Evolutionary conservation across 805 yeast genomes (phyloP).

Genomic region (Yarrowia sp.): DNA sequence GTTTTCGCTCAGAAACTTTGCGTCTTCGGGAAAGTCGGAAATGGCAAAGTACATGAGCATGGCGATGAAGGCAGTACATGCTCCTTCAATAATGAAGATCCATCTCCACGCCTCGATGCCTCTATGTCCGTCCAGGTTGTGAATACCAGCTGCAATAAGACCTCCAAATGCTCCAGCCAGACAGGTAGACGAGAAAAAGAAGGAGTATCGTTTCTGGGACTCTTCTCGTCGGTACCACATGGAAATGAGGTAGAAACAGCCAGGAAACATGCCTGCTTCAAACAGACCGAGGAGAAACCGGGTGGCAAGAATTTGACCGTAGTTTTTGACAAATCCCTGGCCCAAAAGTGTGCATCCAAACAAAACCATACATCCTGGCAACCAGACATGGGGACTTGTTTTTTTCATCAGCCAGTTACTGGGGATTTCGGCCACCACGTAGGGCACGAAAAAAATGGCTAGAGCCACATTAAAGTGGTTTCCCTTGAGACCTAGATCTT

Average conservation of each 20-base stretch:
- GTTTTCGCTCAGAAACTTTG: slow-evolving; percentile 49
- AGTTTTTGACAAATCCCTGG: slow-evolving; percentile 60
- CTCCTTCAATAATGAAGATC: slow-evolving; percentile 53
- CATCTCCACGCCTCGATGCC: slow-evolving; percentile 53
- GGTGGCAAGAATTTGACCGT: slow-evolving; percentile 57
- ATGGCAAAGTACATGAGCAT: slow-evolving; percentile 46
- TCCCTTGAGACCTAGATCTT: slow-evolving; percentile 52
- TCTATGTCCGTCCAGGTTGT: slow-evolving; percentile 48
- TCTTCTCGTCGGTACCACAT: slow-evolving; percentile 63
- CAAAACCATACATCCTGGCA: slow-evolving; percentile 53
- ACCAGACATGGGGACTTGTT: slow-evolving; percentile 63
- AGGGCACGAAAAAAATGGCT: slow-evolving; percentile 70
- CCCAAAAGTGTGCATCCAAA: slow-evolving; percentile 65
- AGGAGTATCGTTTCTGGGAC: slow-evolving; percentile 64
- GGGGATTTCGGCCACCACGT: slow-evolving; percentile 58
- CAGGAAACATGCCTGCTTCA: slow-evolving; percentile 73
- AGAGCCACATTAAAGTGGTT: slow-evolving; percentile 62
- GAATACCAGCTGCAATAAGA: slow-evolving; percentile 59
- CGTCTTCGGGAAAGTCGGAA: slow-evolving; percentile 71
- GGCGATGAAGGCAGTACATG: slow-evolving; percentile 39
- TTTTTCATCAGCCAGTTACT: slow-evolving; percentile 60
- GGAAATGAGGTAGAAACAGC: slow-evolving; percentile 65
- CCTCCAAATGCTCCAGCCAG: slow-evolving; percentile 77
- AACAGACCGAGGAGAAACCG: slow-evolving; percentile 64
- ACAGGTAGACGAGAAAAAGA: slow-evolving; percentile 66